Percentiles rank a stretch among this genome's conserved stretches.
Conservation (phyloP, 192 early-diverging fungal genomes). For the Backusella morwellensis region DNA sequence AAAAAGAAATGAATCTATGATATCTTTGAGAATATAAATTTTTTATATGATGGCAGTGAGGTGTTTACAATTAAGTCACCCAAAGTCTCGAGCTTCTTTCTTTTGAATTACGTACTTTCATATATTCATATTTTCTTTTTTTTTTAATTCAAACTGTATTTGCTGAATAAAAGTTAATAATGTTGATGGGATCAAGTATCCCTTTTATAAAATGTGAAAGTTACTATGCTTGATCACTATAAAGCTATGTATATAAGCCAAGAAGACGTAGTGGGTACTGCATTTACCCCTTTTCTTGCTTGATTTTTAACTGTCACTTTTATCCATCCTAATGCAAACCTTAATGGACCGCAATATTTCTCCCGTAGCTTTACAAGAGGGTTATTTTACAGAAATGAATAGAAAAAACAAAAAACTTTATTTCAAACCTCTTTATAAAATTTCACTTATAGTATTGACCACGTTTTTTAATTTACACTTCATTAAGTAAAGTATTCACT, state of each 20-base stretch:
- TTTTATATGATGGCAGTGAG: not conserved
- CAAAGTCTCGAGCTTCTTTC: not conserved
- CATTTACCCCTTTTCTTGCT: not conserved
- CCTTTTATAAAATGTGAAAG: not conserved
- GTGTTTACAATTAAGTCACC: too few species aligned
- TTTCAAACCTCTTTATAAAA: not conserved
- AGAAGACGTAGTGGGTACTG: not conserved
- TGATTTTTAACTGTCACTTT: not conserved
- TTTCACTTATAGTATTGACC: not conserved
- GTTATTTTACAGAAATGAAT: not conserved
- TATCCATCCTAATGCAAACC: not conserved
- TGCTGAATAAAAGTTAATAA: not conserved
- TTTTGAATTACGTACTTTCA: not conserved
- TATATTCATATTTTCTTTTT: too few species aligned
- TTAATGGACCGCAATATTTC: not conserved
- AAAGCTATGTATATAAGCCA: not conserved
- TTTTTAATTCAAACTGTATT: too few species aligned
- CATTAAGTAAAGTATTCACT: too few species aligned
- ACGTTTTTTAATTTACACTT: not conserved
- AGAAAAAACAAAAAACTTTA: not conserved
- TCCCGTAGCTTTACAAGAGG: not conserved
- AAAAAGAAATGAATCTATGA: not conserved
- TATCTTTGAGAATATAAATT: not conserved
- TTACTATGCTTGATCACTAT: not conserved
- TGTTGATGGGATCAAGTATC: not conserved